These are phyloP conservation scores for Fusarium luffae DNA, from an alignment of 2,329 filamentous ascomycete genomes.

Conservation along the genomic window DNA sequence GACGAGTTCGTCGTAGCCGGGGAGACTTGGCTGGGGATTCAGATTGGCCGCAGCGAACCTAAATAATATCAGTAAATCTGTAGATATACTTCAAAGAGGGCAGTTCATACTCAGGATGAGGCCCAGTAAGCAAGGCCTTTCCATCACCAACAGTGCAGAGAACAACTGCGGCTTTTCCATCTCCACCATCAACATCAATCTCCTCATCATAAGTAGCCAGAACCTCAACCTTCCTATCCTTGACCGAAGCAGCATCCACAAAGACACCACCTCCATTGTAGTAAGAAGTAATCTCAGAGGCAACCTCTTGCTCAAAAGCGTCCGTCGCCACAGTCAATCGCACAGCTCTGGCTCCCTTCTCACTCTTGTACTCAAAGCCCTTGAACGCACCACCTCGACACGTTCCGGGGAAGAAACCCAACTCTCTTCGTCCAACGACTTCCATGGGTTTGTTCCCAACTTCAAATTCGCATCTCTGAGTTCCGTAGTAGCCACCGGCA, in stretches of 20 bases:
- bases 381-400: conserved; percentile 88
- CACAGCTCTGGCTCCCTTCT: conserved; percentile 81
- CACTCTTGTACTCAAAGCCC: conserved; percentile 91
- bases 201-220: conserved; percentile 82
- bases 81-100: no score
- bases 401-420: conserved; percentile 87
- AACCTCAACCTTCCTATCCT: conserved; percentile 76
- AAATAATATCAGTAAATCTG: background rate
- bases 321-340: conserved; percentile 72
- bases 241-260: conserved; percentile 76
- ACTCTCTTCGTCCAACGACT: conserved; percentile 85
- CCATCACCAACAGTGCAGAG: conserved; percentile 87
- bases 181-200: conserved; percentile 79
- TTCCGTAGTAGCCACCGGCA: conserved; percentile 93
- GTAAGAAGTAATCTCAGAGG: conserved; percentile 77
- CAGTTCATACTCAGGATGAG: conserved; percentile 82
- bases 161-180: conserved; percentile 80
- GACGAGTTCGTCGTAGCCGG: conserved; percentile 77
- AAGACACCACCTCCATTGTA: conserved; percentile 97
- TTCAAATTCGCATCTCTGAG: conserved; percentile 87
- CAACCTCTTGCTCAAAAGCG: conserved; percentile 65
- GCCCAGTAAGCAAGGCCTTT: conserved; percentile 81
- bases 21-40: conserved; percentile 71
- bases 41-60: conserved; percentile 89
- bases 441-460: conserved; percentile 81